Evolutionary conservation across 169 alveolate species (phyloP).

Genomic region (Eimeria necatrix): DNA sequence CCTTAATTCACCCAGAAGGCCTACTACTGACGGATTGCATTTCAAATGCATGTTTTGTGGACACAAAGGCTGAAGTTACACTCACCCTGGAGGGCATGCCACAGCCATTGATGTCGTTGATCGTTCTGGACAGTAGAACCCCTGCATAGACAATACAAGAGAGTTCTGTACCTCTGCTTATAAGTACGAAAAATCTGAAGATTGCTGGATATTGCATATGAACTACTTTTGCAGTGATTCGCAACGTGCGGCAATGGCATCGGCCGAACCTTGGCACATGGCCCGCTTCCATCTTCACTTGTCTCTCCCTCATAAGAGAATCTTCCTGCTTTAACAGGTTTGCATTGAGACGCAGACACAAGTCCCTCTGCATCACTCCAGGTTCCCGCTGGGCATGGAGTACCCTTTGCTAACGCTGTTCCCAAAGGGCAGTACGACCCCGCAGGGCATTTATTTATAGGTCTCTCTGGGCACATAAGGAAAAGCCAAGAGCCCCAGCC

Average conservation of each 20-base stretch:
- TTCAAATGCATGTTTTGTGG: not conserved
- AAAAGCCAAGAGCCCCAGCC: not conserved
- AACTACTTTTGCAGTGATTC: no score
- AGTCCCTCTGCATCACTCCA: constrained; percentile 53
- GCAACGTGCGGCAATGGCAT: not conserved
- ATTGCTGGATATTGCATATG: no score
- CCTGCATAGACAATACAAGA: not conserved
- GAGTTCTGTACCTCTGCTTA: not conserved
- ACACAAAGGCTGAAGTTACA: not conserved
- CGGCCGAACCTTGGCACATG: constrained; percentile 64
- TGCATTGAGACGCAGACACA: constrained; percentile 49
- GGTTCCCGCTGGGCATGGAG: constrained; percentile 62
- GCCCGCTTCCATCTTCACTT: constrained; percentile 40
- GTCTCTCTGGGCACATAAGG: constrained; percentile 25
- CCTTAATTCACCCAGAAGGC: not conserved
- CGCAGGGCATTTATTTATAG: constrained; percentile 53
- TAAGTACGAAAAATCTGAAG: not conserved
- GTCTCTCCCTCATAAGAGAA: constrained; percentile 65
- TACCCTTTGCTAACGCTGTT: constrained; percentile 38
- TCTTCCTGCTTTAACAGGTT: constrained; percentile 59
- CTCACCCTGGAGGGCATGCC: constrained; percentile 74
- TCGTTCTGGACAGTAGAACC: constrained; percentile 64
- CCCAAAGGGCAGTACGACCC: constrained; percentile 68
- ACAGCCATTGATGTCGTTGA: constrained; percentile 73
- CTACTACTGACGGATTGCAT: not conserved